Percentiles rank a stretch among this genome's conserved stretches.
Evolutionary conservation across 805 yeast species (phyloP).

Genomic region (Metschnikowia chrysomelidarum): DNA sequence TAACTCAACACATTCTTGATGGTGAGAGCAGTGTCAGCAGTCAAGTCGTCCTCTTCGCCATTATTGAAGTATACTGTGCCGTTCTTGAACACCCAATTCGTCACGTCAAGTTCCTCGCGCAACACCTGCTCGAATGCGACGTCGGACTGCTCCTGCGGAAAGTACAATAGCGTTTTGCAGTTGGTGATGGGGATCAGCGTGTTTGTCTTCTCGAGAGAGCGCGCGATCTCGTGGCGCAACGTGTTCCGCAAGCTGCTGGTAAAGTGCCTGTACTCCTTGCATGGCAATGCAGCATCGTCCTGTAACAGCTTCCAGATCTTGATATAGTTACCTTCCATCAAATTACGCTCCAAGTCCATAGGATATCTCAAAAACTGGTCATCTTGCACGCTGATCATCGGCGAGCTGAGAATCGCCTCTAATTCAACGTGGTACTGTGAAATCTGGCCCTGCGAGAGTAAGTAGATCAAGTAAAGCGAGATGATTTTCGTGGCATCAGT

Average conservation of each 20-base stretch:
- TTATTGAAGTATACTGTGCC: slow-evolving; percentile 53
- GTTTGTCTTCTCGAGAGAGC: slow-evolving; percentile 79
- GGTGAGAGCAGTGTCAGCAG: slow-evolving; percentile 38
- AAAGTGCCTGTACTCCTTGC: slow-evolving; percentile 76
- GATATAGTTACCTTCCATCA: slow-evolving; percentile 95
- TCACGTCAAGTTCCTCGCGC: slow-evolving; percentile 34
- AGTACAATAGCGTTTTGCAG: slow-evolving; percentile 76
- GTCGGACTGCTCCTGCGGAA: slow-evolving; percentile 45
- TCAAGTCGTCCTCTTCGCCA: slow-evolving; percentile 48
- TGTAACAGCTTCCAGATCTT: slow-evolving; percentile 80
- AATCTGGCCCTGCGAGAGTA: slow-evolving; percentile 79
- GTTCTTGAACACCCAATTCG: slow-evolving; percentile 57
- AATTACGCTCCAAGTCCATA: slow-evolving; percentile 83
- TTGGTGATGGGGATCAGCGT: slow-evolving; percentile 73
- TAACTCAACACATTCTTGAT: slow-evolving; percentile 76
- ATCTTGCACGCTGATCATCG: slow-evolving; percentile 59
- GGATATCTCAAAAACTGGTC: slow-evolving; percentile 75
- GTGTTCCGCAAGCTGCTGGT: slow-evolving; percentile 73
- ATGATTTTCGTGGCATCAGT: slow-evolving; percentile 57
- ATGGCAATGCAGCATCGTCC: slow-evolving; percentile 52
- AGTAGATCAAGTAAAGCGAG: slow-evolving; percentile 70
- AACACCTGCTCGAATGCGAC: slow-evolving; percentile 30
- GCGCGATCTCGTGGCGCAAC: slow-evolving; percentile 81
- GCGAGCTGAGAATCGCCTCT: slow-evolving; percentile 60
- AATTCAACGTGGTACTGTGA: slow-evolving; percentile 89